Conservation (phyloP, 1,284 basidiomycete species). For the Leccinum pallidistipes region DNA sequence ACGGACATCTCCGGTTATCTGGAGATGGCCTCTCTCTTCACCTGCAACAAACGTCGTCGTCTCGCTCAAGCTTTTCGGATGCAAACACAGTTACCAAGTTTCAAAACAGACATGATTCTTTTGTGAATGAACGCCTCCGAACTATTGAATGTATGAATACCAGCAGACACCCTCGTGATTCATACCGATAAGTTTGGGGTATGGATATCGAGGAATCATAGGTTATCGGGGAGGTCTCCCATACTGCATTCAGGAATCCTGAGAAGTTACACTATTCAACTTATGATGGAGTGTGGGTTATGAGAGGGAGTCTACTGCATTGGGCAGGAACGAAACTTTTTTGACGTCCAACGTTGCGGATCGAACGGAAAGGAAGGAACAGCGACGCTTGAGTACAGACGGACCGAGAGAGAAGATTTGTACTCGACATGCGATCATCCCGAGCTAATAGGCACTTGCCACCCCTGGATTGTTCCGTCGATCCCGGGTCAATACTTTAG, state of each 20-base stretch:
- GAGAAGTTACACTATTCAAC: background rate
- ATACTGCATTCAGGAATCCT: background rate
- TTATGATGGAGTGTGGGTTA: background rate
- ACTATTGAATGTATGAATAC: too few species aligned
- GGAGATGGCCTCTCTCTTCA: too few species aligned
- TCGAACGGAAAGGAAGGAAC: background rate
- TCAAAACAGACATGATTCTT: background rate
- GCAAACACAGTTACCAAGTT: background rate
- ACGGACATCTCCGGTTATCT: slow-evolving; percentile 19
- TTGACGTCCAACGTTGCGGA: background rate
- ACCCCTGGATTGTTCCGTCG: background rate
- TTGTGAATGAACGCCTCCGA: background rate
- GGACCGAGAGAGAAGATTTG: background rate
- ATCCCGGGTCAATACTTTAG: background rate
- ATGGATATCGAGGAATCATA: background rate
- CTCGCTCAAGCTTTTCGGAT: background rate
- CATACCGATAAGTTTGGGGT: too few species aligned
- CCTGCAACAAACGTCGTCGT: too few species aligned
- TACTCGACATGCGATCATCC: background rate
- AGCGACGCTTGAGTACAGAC: background rate
- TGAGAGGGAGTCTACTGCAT: background rate
- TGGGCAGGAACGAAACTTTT: background rate
- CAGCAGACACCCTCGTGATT: too few species aligned
- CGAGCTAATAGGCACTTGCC: background rate
- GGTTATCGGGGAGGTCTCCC: background rate